Base-by-base conservation (phyloP, 2,329 filamentous ascomycete genomes). In the Sporothrix inflata region DNA sequence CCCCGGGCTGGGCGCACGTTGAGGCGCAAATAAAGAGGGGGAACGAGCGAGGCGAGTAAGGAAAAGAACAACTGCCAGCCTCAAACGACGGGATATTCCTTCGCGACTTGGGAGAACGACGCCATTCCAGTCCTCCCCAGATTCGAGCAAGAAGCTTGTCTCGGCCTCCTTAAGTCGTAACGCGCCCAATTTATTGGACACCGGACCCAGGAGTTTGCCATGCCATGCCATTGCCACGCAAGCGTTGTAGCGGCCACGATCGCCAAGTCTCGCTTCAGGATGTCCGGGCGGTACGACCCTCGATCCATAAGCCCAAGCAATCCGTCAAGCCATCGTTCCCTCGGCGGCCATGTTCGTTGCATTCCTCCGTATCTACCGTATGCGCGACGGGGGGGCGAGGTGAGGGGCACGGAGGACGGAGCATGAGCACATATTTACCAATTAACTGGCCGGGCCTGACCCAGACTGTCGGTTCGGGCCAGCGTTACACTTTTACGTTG, bases 241-340 rank as follows among this genome's bases (percentile, higher is more conserved):
- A 51, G 21, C 55, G 30, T 61, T 40, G 55, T 5, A 40, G 19
- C 55, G 19, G 27, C 16, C 7, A 9, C 30, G 55, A 40, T 40
- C 30, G 55, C 55, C 55, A 60, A 60, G 55, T 60, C 55, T 38
- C 55, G 55, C 27, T 60, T 60, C 55, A 38, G 30, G 55, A 60
- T 34, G 24, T 11, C 55, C 30, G 55, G 19, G 14, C 55, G 30
- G 27, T 38, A 38, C 27, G 55, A 60, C 27, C 55, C 55, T 53
- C 21, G 21, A 53, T 53, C 49, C 49, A 34, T 30, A 38, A 34
- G 16, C 53, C 53, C 30, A 34, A 34, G 30, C 3, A 34, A 34
- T 34, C 30, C 30, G 7, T 60, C 55, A 27, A 14, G 27, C 12
- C 55, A 16, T 30, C 11, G 12, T 19, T 55, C 53, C 53, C 16